Conservation (phyloP, 805 yeast genomes). For the Nakazawaea ishiwadae region DNA sequence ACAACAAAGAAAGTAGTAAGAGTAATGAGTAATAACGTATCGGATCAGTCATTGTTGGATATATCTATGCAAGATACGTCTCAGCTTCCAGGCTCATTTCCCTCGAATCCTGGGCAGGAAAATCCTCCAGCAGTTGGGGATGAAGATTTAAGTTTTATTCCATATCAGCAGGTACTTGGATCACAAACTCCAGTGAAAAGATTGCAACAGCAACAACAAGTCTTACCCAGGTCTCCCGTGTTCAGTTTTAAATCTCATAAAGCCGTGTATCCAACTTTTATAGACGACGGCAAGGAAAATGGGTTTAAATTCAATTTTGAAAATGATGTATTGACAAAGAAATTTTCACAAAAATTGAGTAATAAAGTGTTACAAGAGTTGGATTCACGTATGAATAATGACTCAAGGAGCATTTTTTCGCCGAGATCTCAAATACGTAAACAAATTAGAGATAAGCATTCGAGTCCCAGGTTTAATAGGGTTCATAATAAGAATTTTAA, state of each 20-base stretch:
- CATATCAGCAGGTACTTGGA: background rate
- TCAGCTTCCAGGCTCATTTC: conserved; percentile 8
- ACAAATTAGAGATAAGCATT: conserved; percentile 17
- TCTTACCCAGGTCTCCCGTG: conserved; percentile 9
- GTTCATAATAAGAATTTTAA: conserved; percentile 42
- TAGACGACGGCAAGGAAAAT: conserved; percentile 16
- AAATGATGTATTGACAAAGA: conserved; percentile 35
- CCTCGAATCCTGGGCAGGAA: conserved; percentile 4
- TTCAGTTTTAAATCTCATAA: conserved; percentile 11
- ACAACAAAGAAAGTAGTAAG: too few relatives aligned
- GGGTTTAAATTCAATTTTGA: conserved; percentile 28
- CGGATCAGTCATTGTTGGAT: too few relatives aligned
- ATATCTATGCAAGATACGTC: conserved; percentile 5
- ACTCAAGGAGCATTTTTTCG: conserved; percentile 3
- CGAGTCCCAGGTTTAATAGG: conserved; percentile 27
- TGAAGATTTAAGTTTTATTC: conserved; percentile 5
- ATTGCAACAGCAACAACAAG: background rate
- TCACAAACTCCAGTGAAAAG: background rate
- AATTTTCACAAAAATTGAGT: conserved; percentile 44
- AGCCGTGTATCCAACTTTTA: conserved; percentile 5
- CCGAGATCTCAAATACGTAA: conserved; percentile 14
- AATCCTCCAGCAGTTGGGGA: conserved; percentile 2
- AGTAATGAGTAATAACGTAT: too few relatives aligned
- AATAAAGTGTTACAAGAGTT: conserved; percentile 41
- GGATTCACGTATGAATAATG: conserved; percentile 31